Base-by-base conservation (phyloP, 495 filamentous ascomycete species). In the Talaromyces wortmannii region DNA sequence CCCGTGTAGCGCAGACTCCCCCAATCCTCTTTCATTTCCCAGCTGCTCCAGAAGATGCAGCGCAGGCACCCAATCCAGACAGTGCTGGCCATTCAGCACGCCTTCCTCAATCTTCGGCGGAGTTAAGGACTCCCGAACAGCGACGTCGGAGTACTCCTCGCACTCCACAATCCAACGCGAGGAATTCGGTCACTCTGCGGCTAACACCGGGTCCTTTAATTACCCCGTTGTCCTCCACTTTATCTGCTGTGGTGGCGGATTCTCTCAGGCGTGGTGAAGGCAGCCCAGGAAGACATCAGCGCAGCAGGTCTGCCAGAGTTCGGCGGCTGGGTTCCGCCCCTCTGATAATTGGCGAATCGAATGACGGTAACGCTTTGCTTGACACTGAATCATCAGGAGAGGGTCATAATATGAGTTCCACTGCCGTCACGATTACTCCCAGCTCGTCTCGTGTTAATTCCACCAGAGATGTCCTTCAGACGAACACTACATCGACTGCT, bases 191-290 rank as follows among this genome's bases (percentile, higher is more conserved):
- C 23, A 73, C 71, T 2, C 57, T 68, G 44, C 68, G 70, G 18
- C 71, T 80, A 53, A 76, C 71, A 0, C 82, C 78, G 13, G 75
- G 72, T 16, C 76, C 75, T 5, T 62, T 79, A 30, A 67, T 77
- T 17, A 72, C 75, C 4, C 76, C 81, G 5, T 66, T 85, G 0
- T 83, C 81, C 0, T 75, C 75, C 12, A 65, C 78, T 16, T 74
- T 85, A 52, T 81, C 73, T 62, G 82, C 77, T 2, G 76, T 85
- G 3, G 80, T 85, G 6, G 84, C 83, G 5, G 85, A 89, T 58
- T 78, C 80, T 16, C 61, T 85, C 5, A 76, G 81, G 30, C 76
- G 81, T 8, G 80, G 79, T 23, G 71, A 78, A 52, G 66, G 63
- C 18, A 73, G 63, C 36, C 67, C 71, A n/a, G 60, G n/a, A 17